Percentiles rank a stretch among this genome's conserved stretches.
These are phyloP conservation scores for Citrullus colocynthis DNA, from an alignment of 306 rosid species.

Conservation along the genomic window DNA sequence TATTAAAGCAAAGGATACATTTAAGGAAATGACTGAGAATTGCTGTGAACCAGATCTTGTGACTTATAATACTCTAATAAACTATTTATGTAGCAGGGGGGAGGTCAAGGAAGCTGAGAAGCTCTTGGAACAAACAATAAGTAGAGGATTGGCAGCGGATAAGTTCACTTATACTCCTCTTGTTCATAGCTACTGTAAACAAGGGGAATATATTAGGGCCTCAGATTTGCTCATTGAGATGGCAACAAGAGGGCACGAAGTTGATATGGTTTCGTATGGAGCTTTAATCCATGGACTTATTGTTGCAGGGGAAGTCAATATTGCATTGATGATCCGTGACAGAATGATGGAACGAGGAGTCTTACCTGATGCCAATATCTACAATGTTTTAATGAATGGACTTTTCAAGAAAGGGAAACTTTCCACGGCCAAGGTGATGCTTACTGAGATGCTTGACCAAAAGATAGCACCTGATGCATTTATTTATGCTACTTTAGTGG, in stretches of 20 bases:
- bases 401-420: constrained; percentile 65
- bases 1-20: constrained; percentile 27
- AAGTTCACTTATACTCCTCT: constrained; percentile 56
- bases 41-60: constrained; percentile 59
- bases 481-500: constrained; percentile 63
- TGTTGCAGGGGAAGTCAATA: constrained; percentile 45
- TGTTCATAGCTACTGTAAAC: constrained; percentile 42
- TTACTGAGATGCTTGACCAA: constrained; percentile 65
- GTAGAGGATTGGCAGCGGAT: constrained; percentile 34
- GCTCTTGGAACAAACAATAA: constrained; percentile 31
- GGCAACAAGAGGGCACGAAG: constrained; percentile 43
- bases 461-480: constrained; percentile 54
- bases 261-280: constrained; percentile 65
- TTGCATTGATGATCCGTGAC: constrained; percentile 41
- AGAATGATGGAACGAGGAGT: constrained; percentile 64
- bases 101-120: constrained; percentile 48
- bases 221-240: constrained; percentile 46
- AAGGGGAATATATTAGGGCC: constrained; percentile 53
- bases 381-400: constrained; percentile 72
- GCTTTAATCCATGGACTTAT: constrained; percentile 69
- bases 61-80: constrained; percentile 53
- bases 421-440: constrained; percentile 51
- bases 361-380: constrained; percentile 62
- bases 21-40: constrained; percentile 39
- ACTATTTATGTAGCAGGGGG: constrained; percentile 42